Conservation (phyloP, 257 asterid genomes). For the Leptodermis oblonga region DNA sequence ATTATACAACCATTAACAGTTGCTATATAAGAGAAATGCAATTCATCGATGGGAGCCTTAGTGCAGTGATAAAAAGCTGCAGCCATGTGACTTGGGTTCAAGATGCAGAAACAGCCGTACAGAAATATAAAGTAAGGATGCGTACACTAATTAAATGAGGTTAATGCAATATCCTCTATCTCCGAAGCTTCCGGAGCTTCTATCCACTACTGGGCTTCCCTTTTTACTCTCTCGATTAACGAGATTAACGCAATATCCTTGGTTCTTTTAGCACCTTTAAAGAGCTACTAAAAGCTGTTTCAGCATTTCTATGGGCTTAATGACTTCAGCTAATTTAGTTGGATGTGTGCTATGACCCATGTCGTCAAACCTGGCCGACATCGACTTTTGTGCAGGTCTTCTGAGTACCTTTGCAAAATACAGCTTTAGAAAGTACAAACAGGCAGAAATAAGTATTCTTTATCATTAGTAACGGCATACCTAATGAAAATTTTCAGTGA, state of each 20-base stretch:
- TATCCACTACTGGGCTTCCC: no score
- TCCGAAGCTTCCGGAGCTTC: no score
- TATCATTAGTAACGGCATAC: no score
- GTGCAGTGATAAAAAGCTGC: no score
- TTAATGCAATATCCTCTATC: no score
- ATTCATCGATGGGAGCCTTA: no score
- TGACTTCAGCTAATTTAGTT: neutral
- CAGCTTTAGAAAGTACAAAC: neutral
- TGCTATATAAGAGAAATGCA: neutral
- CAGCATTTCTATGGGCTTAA: neutral
- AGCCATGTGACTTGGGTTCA: no score
- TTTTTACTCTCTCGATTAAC: neutral
- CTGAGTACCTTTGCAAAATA: neutral
- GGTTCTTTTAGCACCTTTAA: neutral
- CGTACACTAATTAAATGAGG: no score
- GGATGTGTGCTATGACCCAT: neutral
- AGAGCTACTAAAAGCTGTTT: neutral
- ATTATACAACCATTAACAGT: neutral
- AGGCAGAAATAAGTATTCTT: neutral
- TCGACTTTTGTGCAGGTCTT: neutral
- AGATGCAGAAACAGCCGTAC: no score
- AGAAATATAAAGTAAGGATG: no score
- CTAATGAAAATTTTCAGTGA: no score
- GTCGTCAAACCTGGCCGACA: neutral
- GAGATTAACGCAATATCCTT: neutral